These are phyloP conservation scores for Triangularia setosa DNA, from an alignment of 2,329 filamentous ascomycete genomes.

Conservation along the genomic window DNA sequence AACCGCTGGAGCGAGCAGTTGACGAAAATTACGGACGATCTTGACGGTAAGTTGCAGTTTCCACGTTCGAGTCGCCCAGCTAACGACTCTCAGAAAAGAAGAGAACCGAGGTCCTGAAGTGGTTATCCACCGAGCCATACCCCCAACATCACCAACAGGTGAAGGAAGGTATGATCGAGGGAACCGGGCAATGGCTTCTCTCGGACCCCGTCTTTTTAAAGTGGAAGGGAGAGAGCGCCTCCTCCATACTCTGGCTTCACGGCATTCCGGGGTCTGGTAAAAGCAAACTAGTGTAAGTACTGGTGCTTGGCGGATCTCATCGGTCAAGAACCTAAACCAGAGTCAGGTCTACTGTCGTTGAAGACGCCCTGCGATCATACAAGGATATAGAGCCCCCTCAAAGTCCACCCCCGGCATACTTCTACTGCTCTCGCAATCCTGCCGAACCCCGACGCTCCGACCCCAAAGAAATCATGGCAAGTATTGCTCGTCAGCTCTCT, in stretches of 20 bases:
- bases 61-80: too few relatives aligned
- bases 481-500: neutral
- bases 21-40: neutral
- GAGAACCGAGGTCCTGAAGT: neutral
- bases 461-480: neutral
- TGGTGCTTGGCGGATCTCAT: neutral
- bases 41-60: neutral
- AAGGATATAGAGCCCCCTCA: neutral
- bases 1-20: neutral
- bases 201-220: neutral
- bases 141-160: neutral
- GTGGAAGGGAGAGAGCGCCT: neutral
- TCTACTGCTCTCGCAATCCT: slow-evolving; percentile 1
- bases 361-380: too few relatives aligned
- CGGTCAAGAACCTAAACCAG: too few relatives aligned
- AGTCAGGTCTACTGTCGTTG: too few relatives aligned
- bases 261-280: slow-evolving; percentile 1
- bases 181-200: neutral
- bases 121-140: neutral
- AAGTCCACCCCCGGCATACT: neutral
- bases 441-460: neutral
- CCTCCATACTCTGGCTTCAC: slow-evolving; percentile 1
- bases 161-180: neutral
- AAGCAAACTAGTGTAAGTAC: neutral
- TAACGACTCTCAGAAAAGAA: neutral